Conservation (phyloP, 768 basidiomycete genomes). For the Suillus fuscotomentosus region DNA sequence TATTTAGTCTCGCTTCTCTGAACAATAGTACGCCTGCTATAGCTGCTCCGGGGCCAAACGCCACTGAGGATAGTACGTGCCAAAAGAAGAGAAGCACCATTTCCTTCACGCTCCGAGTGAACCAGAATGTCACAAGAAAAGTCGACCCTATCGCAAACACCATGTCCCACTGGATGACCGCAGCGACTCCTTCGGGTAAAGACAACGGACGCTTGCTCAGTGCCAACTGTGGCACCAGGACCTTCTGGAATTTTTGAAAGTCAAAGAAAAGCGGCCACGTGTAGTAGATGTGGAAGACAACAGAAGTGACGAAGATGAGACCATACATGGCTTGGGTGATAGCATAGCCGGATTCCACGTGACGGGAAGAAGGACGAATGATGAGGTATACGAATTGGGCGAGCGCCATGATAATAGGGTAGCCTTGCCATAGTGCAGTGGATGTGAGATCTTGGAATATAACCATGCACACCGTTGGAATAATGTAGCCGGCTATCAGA, state of each 20-base stretch:
- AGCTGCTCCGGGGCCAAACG: slow-evolving; percentile 53
- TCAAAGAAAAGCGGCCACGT: slow-evolving; percentile 14
- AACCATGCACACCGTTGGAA: slow-evolving; percentile 49
- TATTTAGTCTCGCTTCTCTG: slow-evolving; percentile 40
- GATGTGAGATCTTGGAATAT: slow-evolving; percentile 38
- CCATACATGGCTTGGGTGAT: slow-evolving; percentile 19
- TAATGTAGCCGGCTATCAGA: slow-evolving; percentile 39
- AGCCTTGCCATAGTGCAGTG: slow-evolving; percentile 55
- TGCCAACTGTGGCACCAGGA: slow-evolving; percentile 15
- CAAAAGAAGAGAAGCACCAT: slow-evolving; percentile 38
- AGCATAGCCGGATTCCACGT: slow-evolving; percentile 17
- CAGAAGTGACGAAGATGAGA: slow-evolving; percentile 17
- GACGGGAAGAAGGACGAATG: slow-evolving; percentile 29
- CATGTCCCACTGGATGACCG: slow-evolving; percentile 55
- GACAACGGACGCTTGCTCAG: not conserved
- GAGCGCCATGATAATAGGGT: slow-evolving; percentile 47
- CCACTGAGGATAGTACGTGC: slow-evolving; percentile 39
- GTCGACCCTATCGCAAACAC: slow-evolving; percentile 38
- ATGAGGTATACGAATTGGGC: slow-evolving; percentile 38
- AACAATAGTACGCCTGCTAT: slow-evolving; percentile 46
- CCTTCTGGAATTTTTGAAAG: slow-evolving; percentile 1
- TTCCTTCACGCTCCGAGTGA: slow-evolving; percentile 34
- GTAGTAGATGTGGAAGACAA: slow-evolving; percentile 27
- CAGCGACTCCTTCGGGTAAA: slow-evolving; percentile 17
- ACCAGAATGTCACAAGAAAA: slow-evolving; percentile 50